Evolutionary conservation across 2,329 filamentous ascomycete species (phyloP).

Genomic region (Xylaria sp.): DNA sequence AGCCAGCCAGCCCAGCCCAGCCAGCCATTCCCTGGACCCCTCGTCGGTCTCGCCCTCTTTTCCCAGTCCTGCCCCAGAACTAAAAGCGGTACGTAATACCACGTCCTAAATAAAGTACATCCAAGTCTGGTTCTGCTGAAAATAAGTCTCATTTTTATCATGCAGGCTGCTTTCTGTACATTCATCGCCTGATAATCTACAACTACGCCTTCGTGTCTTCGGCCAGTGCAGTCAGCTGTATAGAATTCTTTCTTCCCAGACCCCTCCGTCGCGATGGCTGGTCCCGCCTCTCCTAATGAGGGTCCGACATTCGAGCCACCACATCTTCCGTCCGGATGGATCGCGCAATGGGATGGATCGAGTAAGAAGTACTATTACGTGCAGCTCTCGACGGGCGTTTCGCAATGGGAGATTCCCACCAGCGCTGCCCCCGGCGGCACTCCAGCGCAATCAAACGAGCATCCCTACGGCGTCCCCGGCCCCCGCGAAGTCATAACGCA

Average conservation of each 20-base stretch:
- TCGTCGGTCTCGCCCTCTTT: constrained; percentile 12
- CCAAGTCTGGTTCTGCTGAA: constrained; percentile 8
- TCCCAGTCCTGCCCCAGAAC: constrained; percentile 9
- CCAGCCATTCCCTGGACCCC: constrained; percentile 3
- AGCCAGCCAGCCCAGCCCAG: not conserved
- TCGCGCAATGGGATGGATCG: constrained; percentile 62
- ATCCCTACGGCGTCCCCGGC: constrained; percentile 55
- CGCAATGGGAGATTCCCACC: constrained; percentile 69
- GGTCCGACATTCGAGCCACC: constrained; percentile 56
- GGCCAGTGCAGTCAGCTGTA: constrained; percentile 1
- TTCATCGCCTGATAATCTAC: not conserved
- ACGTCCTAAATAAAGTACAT: not conserved
- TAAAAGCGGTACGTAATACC: constrained; percentile 14
- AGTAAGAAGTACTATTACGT: constrained; percentile 67
- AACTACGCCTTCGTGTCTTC: not conserved
- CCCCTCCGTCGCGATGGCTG: constrained; percentile 43
- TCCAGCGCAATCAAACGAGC: constrained; percentile 50
- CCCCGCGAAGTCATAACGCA: constrained; percentile 54
- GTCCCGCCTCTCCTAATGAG: constrained; percentile 53
- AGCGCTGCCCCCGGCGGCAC: constrained; percentile 58
- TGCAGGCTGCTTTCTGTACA: constrained; percentile 7
- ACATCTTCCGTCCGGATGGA: constrained; percentile 59
- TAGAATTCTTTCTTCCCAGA: constrained; percentile 6
- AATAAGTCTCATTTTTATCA: constrained; percentile 1
- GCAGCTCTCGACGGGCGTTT: constrained; percentile 64